Percentiles rank a stretch among this genome's conserved stretches.
These are phyloP conservation scores for Botrytis fabae DNA, from an alignment of 2,329 filamentous ascomycete genomes.

Conservation along the genomic window DNA sequence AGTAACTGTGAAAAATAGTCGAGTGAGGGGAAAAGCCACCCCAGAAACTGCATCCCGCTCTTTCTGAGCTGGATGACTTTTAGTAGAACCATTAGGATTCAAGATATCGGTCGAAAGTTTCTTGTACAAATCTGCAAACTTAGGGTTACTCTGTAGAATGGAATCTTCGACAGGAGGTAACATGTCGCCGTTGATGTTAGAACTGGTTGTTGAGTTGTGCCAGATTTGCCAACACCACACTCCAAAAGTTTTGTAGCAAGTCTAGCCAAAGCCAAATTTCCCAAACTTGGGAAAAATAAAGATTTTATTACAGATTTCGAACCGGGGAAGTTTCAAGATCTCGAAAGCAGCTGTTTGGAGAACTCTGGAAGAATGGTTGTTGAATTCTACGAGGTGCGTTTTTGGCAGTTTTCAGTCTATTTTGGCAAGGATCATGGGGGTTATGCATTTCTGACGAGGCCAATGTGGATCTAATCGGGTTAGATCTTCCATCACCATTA, in stretches of 20 bases:
- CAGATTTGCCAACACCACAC: constrained; percentile 6
- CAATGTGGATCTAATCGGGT: background rate
- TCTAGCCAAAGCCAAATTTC: background rate
- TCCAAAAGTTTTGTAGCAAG: background rate
- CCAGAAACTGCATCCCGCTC: constrained; percentile 52
- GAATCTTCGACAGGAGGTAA: constrained; percentile 58
- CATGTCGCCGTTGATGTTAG: constrained; percentile 44
- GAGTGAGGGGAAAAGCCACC: constrained; percentile 45
- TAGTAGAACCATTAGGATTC: constrained; percentile 59
- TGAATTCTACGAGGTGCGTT: background rate
- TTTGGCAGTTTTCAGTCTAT: background rate
- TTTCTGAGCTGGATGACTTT: constrained; percentile 50
- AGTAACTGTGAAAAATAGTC: background rate
- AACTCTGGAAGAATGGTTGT: background rate
- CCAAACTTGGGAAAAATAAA: background rate
- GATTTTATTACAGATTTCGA: background rate
- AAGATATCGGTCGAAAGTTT: constrained; percentile 55
- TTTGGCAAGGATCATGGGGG: background rate
- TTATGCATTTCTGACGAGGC: constrained; percentile 2
- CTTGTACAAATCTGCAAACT: constrained; percentile 59
- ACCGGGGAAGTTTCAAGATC: background rate
- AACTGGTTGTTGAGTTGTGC: background rate
- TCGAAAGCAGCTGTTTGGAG: background rate
- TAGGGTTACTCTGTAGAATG: constrained; percentile 57
- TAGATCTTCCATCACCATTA: background rate